A percentile compares a stretch with the other conserved stretches of the same genome.
Conservation (phyloP, 2,329 filamentous ascomycete genomes). For the Paramyrothecium roridum region DNA sequence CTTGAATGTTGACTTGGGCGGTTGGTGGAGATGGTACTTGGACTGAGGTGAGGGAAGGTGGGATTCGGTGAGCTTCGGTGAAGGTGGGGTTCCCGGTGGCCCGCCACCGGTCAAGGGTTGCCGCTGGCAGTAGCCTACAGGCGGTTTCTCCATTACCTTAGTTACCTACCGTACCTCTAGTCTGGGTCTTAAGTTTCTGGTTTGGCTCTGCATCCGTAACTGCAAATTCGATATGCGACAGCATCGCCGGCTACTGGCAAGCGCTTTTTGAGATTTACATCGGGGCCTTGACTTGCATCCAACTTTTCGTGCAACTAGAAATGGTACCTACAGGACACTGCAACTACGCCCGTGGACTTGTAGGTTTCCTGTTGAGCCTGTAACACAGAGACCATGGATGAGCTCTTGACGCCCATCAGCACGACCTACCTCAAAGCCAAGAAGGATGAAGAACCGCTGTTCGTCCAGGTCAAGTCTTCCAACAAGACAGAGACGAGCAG, state of each 20-base stretch:
- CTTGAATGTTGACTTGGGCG: background rate
- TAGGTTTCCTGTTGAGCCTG: background rate
- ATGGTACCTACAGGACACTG: background rate
- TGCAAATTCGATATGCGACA: too few species aligned
- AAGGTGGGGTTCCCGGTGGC: constrained; percentile 22
- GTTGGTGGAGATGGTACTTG: background rate
- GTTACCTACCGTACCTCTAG: too few species aligned
- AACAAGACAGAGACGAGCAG: constrained; percentile 4
- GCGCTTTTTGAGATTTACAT: background rate
- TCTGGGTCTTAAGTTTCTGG: background rate
- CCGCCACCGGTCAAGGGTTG: too few species aligned
- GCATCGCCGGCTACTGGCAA: too few species aligned
- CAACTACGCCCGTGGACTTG: background rate
- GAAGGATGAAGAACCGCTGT: constrained; percentile 29
- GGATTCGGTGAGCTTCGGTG: constrained; percentile 27
- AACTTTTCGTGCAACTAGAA: background rate
- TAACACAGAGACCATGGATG: constrained; percentile 43
- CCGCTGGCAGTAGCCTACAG: too few species aligned
- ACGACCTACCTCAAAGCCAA: constrained; percentile 42
- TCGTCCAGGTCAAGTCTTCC: constrained; percentile 30
- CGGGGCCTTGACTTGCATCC: background rate
- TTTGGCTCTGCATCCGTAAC: too few species aligned
- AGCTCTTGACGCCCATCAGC: constrained; percentile 52
- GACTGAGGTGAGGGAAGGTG: constrained; percentile 13
- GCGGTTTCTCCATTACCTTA: too few species aligned